These are phyloP conservation scores for Psilocybe subaeruginosa DNA, from an alignment of 768 basidiomycete species.

Conservation along the genomic window DNA sequence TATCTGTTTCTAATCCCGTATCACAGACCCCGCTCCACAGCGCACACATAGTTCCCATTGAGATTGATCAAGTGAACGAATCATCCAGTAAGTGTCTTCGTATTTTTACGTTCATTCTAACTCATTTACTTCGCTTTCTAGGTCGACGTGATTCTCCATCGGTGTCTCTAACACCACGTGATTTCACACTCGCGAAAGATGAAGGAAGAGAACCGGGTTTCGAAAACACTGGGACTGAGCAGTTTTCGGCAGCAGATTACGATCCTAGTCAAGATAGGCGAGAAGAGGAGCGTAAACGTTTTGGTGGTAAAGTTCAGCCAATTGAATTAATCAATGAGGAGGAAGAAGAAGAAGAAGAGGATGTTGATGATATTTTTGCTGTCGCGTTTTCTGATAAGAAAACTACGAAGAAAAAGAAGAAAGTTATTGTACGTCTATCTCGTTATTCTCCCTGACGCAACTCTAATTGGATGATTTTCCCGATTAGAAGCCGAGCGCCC, in stretches of 20 bases:
- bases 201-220: constrained; percentile 51
- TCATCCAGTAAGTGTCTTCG: constrained; percentile 17
- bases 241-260: constrained; percentile 92
- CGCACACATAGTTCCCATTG: constrained; percentile 28
- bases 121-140: constrained; percentile 21
- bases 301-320: constrained; percentile 39
- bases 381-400: constrained; percentile 48
- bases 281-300: constrained; percentile 80
- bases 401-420: constrained; percentile 62
- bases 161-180: constrained; percentile 56
- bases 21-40: constrained; percentile 56
- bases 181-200: constrained; percentile 73
- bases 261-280: constrained; percentile 77
- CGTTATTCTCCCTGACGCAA: background rate
- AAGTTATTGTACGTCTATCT: constrained; percentile 46
- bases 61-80: constrained; percentile 12
- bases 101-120: constrained; percentile 2
- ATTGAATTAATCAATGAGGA: constrained; percentile 55
- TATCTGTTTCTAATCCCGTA: constrained; percentile 60
- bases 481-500: constrained; percentile 49
- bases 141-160: constrained; percentile 59
- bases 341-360: constrained; percentile 80
- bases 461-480: background rate
- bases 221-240: constrained; percentile 56
- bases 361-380: constrained; percentile 97